Conservation (phyloP, 2,329 filamentous ascomycete genomes). For the Colletotrichum incanum region DNA sequence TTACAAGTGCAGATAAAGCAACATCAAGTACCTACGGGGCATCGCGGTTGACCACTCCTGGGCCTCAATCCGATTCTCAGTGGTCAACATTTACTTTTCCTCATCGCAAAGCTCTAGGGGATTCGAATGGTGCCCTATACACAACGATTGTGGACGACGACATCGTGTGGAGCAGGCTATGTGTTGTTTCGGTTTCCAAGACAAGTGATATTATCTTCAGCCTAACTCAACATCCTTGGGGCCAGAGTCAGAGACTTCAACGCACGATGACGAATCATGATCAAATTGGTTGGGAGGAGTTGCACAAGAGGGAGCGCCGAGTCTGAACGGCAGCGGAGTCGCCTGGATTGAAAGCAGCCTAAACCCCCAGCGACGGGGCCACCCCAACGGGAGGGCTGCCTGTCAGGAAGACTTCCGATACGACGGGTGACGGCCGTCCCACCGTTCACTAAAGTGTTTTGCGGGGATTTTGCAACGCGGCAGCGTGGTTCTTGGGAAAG, state of each 20-base stretch:
- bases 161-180: background rate
- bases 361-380: background rate
- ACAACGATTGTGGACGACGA: background rate
- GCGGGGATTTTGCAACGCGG: constrained; percentile 16
- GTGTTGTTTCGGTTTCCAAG: background rate
- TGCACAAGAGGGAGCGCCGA: constrained; percentile 8
- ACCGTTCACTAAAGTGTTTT: constrained; percentile 32
- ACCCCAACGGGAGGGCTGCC: constrained; percentile 18
- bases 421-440: constrained; percentile 25
- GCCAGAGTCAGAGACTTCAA: background rate
- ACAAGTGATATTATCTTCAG: background rate
- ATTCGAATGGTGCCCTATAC: background rate
- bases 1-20: background rate
- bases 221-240: background rate
- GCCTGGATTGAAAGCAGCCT: constrained; percentile 27
- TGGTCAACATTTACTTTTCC: background rate
- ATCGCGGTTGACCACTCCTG: background rate
- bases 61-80: background rate
- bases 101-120: background rate
- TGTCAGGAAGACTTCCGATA: constrained; percentile 41
- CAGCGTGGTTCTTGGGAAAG: constrained; percentile 32
- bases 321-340: constrained; percentile 14
- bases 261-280: constrained; percentile 28
- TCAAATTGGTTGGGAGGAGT: constrained; percentile 8
- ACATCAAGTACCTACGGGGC: background rate